A percentile compares a stretch with the other conserved stretches of the same genome.
phyloP scores from a whole-genome alignment of 2,329 filamentous ascomycete species.

The Xylogone sp. region DNA sequence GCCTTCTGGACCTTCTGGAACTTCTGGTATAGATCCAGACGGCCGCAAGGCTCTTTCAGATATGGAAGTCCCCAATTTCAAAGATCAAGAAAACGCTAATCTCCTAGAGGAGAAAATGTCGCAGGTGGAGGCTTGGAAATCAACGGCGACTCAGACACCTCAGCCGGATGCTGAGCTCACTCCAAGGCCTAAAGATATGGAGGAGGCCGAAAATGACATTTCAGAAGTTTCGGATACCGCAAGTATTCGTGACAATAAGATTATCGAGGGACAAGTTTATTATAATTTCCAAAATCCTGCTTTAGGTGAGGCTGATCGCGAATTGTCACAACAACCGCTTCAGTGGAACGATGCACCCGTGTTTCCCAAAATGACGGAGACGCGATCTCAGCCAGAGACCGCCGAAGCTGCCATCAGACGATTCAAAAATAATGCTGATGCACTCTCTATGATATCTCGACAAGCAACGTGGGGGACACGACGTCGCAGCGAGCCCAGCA shows the following conservation, averaged over 20 bases:
- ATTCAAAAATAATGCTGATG: constrained; percentile 39
- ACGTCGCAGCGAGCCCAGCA: constrained; percentile 54
- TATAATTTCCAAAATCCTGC: constrained; percentile 17
- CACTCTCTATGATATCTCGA: constrained; percentile 54
- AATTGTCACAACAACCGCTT: constrained; percentile 23
- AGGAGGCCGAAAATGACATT: constrained; percentile 17
- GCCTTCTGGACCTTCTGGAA: constrained; percentile 17
- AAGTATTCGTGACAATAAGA: constrained; percentile 26
- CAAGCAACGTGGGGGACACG: constrained; percentile 70
- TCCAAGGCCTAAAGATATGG: constrained; percentile 1
- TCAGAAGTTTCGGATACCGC: constrained; percentile 22
- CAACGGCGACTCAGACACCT: constrained; percentile 15
- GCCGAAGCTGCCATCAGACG: constrained; percentile 46
- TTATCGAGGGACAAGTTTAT: constrained; percentile 26
- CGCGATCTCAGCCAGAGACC: constrained; percentile 39
- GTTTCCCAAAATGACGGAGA: constrained; percentile 27
- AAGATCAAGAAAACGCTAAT: constrained; percentile 25
- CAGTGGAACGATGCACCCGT: constrained; percentile 33
- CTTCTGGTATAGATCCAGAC: constrained; percentile 25
- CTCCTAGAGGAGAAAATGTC: constrained; percentile 25
- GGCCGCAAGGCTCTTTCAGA: constrained; percentile 16
- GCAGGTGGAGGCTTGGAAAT: constrained; percentile 31
- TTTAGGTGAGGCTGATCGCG: constrained; percentile 19
- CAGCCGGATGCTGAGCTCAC: constrained; percentile 13
- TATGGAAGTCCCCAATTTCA: constrained; percentile 23